Percentiles rank a stretch among this genome's conserved stretches.
These are phyloP conservation scores for Aspergillus haitiensis DNA, from an alignment of 495 filamentous ascomycete species.

Conservation along the genomic window DNA sequence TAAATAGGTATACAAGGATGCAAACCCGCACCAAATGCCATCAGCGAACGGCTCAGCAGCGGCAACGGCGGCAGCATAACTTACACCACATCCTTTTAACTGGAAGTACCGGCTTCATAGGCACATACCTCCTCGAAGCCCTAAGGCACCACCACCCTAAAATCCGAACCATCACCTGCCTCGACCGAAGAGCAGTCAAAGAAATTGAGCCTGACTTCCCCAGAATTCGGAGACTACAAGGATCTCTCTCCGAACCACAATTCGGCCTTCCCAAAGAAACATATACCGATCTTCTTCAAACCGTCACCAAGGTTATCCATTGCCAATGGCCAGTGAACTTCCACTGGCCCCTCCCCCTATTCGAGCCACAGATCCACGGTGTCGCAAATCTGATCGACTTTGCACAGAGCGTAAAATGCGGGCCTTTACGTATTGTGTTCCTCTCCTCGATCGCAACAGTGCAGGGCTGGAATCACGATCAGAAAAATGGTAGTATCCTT, in stretches of 20 bases:
- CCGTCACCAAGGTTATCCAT: conserved; percentile 54
- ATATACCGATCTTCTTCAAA: conserved; percentile 38
- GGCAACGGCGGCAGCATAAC: too few relatives aligned
- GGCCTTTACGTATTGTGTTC: conserved; percentile 47
- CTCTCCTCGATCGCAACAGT: conserved; percentile 52
- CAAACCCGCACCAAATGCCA: too few relatives aligned
- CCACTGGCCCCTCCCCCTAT: conserved; percentile 52
- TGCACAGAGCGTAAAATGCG: conserved; percentile 34
- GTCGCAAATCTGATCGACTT: conserved; percentile 53
- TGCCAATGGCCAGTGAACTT: conserved; percentile 63
- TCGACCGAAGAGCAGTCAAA: conserved; percentile 40
- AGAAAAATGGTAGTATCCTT: neutral
- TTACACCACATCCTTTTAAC: conserved; percentile 47
- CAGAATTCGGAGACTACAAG: conserved; percentile 28
- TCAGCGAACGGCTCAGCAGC: too few relatives aligned
- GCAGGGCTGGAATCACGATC: conserved; percentile 32
- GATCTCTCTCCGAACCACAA: conserved; percentile 44
- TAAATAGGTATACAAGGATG: neutral
- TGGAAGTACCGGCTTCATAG: conserved; percentile 55
- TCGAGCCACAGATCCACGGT: conserved; percentile 53
- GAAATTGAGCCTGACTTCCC: neutral
- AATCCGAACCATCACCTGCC: conserved; percentile 44
- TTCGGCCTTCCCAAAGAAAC: conserved; percentile 41
- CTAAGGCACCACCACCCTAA: conserved; percentile 36
- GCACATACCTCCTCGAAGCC: conserved; percentile 50